Base-by-base conservation (phyloP, 495 filamentous ascomycete genomes). In the Hypoxylon fragiforme region DNA sequence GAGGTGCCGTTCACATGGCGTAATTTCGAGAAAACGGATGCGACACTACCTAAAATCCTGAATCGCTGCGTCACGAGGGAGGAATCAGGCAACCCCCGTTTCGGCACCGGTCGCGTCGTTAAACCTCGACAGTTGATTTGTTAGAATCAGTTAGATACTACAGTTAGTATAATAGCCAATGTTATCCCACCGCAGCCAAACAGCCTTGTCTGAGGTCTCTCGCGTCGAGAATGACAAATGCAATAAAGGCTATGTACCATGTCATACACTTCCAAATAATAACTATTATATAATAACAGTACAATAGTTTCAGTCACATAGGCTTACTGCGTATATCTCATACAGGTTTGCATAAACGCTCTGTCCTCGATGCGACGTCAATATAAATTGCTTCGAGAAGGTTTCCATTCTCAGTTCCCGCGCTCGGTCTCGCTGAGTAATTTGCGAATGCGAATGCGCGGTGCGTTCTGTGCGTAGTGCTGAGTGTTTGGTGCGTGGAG, bases 71-170 rank as follows among this genome's bases (percentile, higher is more conserved):
- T 62, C 58, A 62, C 58, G 58, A 51, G 58, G 58, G 31, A n/a
- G n/a, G 43, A 49, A 52, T 53, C 49, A 62, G 43, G 43, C 36
- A 51, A 41, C 24, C 42, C 24, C 57, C 40, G 34, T 53, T 54
- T 55, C 35, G 48, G 48, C 52, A 57, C 32, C 52, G 57, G 26
- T 53, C 48, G 57, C 47, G 57, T 56, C 57, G 57, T 56, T n/a
- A n/a, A 56, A 56, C 52, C 34, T 45, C 18, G n/a, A n/a, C n/a
- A 32, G 19, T 50, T 50, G 50, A 28, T 24, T 22, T 51, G 19
- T 22, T 19, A 3, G 4, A 3, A 34, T n/a, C 3, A 12, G 12
- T 34, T 34, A 34, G 24, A 7, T n/a, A 34, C 31, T n/a, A 28
- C 12, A 34, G 13, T n/a, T 6, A 34, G 5, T n/a, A n/a, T n/a